Conservation (phyloP, 345 rosid species). For the Adansonia digitata region DNA sequence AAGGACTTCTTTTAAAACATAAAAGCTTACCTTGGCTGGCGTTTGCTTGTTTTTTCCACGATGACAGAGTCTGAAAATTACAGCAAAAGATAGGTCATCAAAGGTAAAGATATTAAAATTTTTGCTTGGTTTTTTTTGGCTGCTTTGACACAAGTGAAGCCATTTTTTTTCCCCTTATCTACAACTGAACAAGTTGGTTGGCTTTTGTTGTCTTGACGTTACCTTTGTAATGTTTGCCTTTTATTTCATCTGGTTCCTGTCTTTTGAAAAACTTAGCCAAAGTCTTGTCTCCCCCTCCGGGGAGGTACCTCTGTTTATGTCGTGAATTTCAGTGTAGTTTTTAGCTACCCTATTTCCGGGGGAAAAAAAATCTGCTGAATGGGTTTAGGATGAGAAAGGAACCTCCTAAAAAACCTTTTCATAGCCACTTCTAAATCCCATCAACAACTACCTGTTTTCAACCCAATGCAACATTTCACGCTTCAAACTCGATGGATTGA, state of each 20-base stretch:
- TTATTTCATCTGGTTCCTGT: no score
- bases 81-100: neutral
- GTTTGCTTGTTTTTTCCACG: neutral
- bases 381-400: neutral
- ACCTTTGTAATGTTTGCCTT: neutral
- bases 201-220: neutral
- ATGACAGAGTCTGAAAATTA: constrained; percentile 9
- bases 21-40: neutral
- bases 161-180: neutral
- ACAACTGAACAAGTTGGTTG: no score
- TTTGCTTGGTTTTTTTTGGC: neutral
- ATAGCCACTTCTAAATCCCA: neutral
- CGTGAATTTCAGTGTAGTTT: no score
- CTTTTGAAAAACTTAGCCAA: no score
- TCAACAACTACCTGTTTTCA: neutral
- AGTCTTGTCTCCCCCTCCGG: no score
- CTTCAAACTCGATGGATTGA: neutral
- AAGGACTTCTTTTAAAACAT: neutral
- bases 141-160: neutral
- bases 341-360: no score
- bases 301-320: no score
- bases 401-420: no score
- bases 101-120: neutral
- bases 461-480: neutral
- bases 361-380: neutral